Base-by-base conservation (phyloP, 768 basidiomycete genomes). In the Lentinula sp. region DNA sequence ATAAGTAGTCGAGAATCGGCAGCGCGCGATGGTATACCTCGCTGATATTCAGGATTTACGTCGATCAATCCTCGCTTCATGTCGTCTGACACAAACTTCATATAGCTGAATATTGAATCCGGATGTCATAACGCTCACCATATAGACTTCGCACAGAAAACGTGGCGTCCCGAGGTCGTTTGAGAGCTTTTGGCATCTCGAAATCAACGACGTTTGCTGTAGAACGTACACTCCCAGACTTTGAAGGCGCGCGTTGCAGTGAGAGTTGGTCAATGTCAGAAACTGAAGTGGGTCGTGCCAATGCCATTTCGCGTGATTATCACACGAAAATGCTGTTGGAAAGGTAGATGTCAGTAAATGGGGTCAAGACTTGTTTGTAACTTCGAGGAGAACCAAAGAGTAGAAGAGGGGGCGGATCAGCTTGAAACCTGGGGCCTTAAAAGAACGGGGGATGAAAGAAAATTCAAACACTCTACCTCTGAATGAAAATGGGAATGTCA, bases 31-130 rank as follows among this genome's bases (percentile, higher is more conserved):
- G 6, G 5, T 28, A n/a, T 37, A 59, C 58, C 58, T 49, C 58
- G 46, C 23, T 59, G 58, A 16, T 59, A 59, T 18, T 59, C 58
- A 10, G 58, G 58, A 50, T 59, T 50, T 2, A 59, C 35, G 20
- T 59, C 58, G 23, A 59, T 57, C 2, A 43, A 16, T 16, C 56
- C 56, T 46, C 56, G 15, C 16, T 46, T 43, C 1, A 57, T 57
- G n/a, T 57, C 56, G 13, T 57, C 56, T 57, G 23, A 43, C 23
- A n/a, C n/a, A 16, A 36, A 18, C 15, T 28, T 28, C 12, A 9
- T 35, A n/a, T 9, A 13, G 15, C 9, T 10, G 33, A 13, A 33
- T 39, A 39, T 9, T 9, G 37, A 32, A 28, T 28, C 28, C 3
- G 4, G 41, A 23, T 6, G 32, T 8, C 15, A 15, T 45, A 9